A percentile compares a stretch with the other conserved stretches of the same genome.
Evolutionary conservation across 345 rosid genomes (phyloP).

Genomic region (Eucalyptus tenuipes): DNA sequence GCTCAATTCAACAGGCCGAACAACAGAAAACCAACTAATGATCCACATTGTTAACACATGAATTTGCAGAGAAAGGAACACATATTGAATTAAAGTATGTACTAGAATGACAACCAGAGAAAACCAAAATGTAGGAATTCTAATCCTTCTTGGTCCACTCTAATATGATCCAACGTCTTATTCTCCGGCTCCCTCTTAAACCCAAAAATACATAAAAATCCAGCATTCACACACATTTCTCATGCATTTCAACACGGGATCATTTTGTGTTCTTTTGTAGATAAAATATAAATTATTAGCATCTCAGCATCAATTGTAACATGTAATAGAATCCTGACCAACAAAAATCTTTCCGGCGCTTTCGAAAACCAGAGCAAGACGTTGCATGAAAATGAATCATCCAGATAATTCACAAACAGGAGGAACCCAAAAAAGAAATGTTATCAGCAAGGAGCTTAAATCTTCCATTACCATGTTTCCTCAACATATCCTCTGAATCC

Average conservation of each 20-base stretch:
- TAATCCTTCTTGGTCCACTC: background rate
- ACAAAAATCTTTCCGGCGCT: background rate
- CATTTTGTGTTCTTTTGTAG: background rate
- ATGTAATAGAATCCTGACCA: background rate
- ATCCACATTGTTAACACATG: background rate
- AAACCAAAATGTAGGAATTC: background rate
- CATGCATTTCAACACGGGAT: background rate
- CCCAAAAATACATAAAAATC: background rate
- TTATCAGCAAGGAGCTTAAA: background rate
- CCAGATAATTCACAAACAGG: background rate
- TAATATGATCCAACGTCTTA: background rate
- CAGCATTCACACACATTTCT: background rate
- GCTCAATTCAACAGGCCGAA: background rate
- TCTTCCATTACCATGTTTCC: background rate
- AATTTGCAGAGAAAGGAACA: background rate
- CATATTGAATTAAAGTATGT: background rate
- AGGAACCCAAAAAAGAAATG: background rate
- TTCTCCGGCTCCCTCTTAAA: background rate
- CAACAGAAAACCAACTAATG: background rate
- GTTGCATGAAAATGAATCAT: background rate
- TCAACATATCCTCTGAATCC: background rate
- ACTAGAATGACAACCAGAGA: background rate
- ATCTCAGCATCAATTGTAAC: background rate
- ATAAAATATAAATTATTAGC: background rate
- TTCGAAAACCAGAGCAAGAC: background rate